These are phyloP conservation scores for Fraxinus paxiana DNA, from an alignment of 305 asterid genomes.

Conservation along the genomic window DNA sequence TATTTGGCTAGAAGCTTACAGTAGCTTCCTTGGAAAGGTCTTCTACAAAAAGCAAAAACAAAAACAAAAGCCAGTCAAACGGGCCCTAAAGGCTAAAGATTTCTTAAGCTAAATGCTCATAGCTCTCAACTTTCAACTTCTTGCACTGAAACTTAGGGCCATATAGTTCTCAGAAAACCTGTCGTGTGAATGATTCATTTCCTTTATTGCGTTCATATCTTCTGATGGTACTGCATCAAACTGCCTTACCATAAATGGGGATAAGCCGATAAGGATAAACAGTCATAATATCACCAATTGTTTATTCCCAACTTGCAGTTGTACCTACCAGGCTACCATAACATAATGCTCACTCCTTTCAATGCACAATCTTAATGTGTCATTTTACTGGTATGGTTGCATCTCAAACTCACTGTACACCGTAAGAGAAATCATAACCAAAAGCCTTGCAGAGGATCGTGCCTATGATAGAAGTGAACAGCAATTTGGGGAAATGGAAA, in stretches of 20 bases:
- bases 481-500: constrained; percentile 17
- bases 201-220: constrained; percentile 5
- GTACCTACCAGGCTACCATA: constrained; percentile 4
- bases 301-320: constrained; percentile 20
- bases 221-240: constrained; percentile 15
- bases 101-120: constrained; percentile 25
- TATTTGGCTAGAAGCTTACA: background rate
- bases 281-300: constrained; percentile 24
- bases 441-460: constrained; percentile 20
- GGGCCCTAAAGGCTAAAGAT: background rate
- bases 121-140: constrained; percentile 31
- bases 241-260: constrained; percentile 13
- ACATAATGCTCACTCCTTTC: constrained; percentile 26
- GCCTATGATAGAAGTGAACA: constrained; percentile 26
- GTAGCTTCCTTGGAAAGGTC: background rate
- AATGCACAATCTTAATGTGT: constrained; percentile 1
- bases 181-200: constrained; percentile 11
- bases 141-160: constrained; percentile 37
- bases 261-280: constrained; percentile 9
- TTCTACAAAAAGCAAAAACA: background rate
- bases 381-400: constrained; percentile 3
- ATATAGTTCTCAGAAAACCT: constrained; percentile 14
- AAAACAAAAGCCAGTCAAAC: background rate
- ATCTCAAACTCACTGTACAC: background rate
- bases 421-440: constrained; percentile 24